phyloP scores from a whole-genome alignment of 2,329 filamentous ascomycete species.

The Cercospora zeae-maydis region DNA sequence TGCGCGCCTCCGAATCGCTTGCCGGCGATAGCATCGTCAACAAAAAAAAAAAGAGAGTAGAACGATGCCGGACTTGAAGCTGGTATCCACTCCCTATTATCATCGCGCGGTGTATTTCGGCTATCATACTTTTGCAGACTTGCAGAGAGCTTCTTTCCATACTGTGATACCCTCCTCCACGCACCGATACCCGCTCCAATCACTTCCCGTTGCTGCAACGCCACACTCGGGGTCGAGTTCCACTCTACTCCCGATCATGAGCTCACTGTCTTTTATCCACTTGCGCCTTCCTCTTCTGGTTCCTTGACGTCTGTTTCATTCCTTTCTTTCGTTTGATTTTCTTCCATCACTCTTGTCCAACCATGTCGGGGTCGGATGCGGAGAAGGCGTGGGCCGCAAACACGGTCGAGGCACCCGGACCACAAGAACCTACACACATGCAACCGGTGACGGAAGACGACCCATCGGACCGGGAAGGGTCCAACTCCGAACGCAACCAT shows the following conservation, averaged over 20 bases:
- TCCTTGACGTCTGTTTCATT: neutral
- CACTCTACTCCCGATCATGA: conserved; percentile 4
- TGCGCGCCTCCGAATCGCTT: neutral
- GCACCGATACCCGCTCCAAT: conserved; percentile 9
- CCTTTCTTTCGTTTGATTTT: neutral
- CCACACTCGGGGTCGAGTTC: conserved; percentile 5
- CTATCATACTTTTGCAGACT: neutral
- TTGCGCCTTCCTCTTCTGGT: conserved; percentile 5
- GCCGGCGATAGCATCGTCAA: neutral
- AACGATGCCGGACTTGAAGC: neutral
- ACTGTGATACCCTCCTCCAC: too few relatives aligned
- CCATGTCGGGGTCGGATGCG: conserved; percentile 20
- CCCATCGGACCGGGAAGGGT: conserved; percentile 36
- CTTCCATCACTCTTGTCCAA: neutral
- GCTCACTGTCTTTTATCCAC: conserved; percentile 9
- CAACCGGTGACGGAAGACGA: conserved; percentile 43
- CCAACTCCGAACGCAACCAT: conserved; percentile 36
- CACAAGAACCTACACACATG: conserved; percentile 31
- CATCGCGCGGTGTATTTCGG: neutral
- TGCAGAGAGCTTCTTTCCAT: neutral
- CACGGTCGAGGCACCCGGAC: conserved; percentile 16
- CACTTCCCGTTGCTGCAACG: neutral
- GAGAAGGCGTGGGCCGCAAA: conserved; percentile 18
- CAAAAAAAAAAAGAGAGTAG: neutral
- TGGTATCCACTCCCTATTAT: neutral